Evolutionary conservation across 208 protist species (phyloP), one percentile per base, ranked within the genome.

Genomic region (Wallacemonas sp.): DNA sequence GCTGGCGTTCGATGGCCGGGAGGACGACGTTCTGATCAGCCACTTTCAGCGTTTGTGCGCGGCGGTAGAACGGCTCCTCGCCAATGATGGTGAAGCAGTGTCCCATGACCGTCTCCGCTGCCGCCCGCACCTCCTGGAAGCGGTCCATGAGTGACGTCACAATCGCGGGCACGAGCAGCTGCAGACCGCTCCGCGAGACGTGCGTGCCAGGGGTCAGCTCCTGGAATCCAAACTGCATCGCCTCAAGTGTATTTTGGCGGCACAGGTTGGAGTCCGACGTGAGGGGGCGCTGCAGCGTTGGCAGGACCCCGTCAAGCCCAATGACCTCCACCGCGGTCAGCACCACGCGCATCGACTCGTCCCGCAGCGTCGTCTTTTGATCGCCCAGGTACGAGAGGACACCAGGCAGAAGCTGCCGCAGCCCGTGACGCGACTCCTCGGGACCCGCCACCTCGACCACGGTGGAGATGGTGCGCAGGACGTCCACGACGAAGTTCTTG

Each of bases 401-500:
- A n/a, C 76, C 72, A 6, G 85, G 85, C 1, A 93, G 43, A n/a
- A 93, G 67, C 27, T 72, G 70, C 11, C 78, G 71, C 11, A 96
- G 56, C 21, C 66, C 75, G 21, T 63, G 21, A 5, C 72, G 68
- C 44, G 78, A 84, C 68, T 87, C 86, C 17, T 72, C 75, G 3
- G 29, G 19, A 19, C 76, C 80, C 12, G 67, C 83, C 12, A 76
- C 74, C 29, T 86, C 76, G 12, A 89, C 81, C 8, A 96, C 79
- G 1, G 83, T 55, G 1, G 76, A 66, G 44, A 93, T 80, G 19
- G 74, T 72, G n/a, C 84, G 76, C 17, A 96, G 75, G 6, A 93
- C 90, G 43, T 96, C 90, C 62, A 91, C 80, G 1, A 96, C 79
- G 48, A 96, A 76, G 63, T 96, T 96, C 56, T 92, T 93, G 67